Evolutionary conservation across 2,329 filamentous ascomycete genomes (phyloP).

Genomic region (Cercospora sp.): DNA sequence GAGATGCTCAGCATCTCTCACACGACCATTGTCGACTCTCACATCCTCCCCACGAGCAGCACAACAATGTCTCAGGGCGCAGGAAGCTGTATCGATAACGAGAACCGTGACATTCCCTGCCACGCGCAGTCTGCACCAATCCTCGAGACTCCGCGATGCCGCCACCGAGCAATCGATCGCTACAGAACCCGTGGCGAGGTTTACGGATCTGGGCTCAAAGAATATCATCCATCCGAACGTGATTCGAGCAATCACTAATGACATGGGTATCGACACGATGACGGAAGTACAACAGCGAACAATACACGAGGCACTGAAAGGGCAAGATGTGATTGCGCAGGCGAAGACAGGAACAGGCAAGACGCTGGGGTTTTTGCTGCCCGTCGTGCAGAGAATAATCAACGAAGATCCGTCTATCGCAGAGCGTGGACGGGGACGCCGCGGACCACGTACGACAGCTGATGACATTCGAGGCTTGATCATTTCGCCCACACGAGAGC

Average conservation of each 20-base stretch:
- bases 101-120: conserved; percentile 39
- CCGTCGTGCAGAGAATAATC: conserved; percentile 78
- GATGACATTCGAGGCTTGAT: conserved; percentile 60
- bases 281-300: conserved; percentile 87
- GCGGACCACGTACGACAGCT: conserved; percentile 52
- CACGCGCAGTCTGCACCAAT: conserved; percentile 39
- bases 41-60: conserved; percentile 17
- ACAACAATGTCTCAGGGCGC: conserved; percentile 20
- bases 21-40: conserved; percentile 27
- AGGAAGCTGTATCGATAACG: conserved; percentile 17
- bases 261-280: conserved; percentile 80
- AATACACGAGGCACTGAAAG: conserved; percentile 75
- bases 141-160: conserved; percentile 38
- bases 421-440: conserved; percentile 44
- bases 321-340: conserved; percentile 83
- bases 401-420: conserved; percentile 62
- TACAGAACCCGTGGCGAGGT: conserved; percentile 42
- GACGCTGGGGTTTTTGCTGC: conserved; percentile 88
- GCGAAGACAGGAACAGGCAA: conserved; percentile 97
- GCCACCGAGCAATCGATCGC: conserved; percentile 24
- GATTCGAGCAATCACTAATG: conserved; percentile 65
- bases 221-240: conserved; percentile 63
- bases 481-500: conserved; percentile 63
- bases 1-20: conserved; percentile 34
- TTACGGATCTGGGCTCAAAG: conserved; percentile 46